phyloP scores from a whole-genome alignment of 805 yeast genomes.

The Saccharomycopsis javanensis region DNA sequence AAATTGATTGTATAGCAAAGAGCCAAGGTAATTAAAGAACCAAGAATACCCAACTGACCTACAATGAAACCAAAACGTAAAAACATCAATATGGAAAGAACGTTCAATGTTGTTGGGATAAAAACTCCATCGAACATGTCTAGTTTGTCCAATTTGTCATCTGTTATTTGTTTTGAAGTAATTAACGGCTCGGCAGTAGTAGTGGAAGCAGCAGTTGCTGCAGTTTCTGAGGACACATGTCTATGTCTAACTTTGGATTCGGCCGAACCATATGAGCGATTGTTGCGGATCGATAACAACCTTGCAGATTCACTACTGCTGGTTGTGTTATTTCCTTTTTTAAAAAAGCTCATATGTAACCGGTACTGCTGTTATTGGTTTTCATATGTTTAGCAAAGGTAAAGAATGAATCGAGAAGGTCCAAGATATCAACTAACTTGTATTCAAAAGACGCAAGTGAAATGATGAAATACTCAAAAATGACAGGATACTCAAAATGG shows the following conservation, averaged over 20 bases:
- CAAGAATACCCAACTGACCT: slow-evolving; percentile 88
- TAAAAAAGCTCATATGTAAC: neutral
- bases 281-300: neutral
- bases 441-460: no score
- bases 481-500: no score
- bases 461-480: no score
- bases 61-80: slow-evolving; percentile 89
- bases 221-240: neutral
- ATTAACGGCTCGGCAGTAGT: no score
- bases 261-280: neutral
- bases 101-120: slow-evolving; percentile 87
- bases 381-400: no score
- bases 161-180: no score
- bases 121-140: slow-evolving; percentile 87
- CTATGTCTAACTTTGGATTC: neutral
- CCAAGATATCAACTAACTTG: no score
- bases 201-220: neutral
- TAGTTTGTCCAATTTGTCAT: slow-evolving; percentile 37
- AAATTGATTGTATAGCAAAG: slow-evolving; percentile 74
- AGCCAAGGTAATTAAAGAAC: slow-evolving; percentile 56
- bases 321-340: neutral
- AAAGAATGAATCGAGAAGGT: no score
- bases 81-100: slow-evolving; percentile 88
- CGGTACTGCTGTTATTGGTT: no score
- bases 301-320: neutral